Percentiles rank a stretch among this genome's conserved stretches.
Conservation (phyloP, 306 rosid genomes). For the Ceratonia siliqua region DNA sequence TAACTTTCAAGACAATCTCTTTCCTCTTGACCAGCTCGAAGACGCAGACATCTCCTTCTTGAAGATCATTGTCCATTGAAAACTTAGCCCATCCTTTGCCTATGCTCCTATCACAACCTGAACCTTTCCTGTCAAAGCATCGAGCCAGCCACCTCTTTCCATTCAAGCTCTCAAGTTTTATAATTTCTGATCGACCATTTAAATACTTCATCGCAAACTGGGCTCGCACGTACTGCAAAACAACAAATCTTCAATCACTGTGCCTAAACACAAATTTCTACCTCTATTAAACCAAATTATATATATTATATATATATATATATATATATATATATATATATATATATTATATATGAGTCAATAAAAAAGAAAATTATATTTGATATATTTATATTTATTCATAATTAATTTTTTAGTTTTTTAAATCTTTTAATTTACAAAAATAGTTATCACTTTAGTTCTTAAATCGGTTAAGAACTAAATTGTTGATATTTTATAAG, state of each 20-base stretch:
- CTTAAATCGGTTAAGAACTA: no score
- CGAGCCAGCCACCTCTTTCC: neutral
- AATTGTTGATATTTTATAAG: no score
- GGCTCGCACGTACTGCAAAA: constrained; percentile 7
- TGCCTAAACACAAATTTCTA: neutral
- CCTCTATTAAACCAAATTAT: no score
- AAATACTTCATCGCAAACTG: neutral
- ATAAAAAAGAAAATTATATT: no score
- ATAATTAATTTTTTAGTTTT: no score
- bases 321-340: no score
- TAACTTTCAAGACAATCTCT: neutral
- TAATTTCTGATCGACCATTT: neutral
- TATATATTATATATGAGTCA: no score
- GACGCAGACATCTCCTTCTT: constrained; percentile 13
- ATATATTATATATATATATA: no score
- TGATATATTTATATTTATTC: no score
- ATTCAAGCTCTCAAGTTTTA: neutral
- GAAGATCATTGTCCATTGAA: neutral
- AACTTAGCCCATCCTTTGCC: constrained; percentile 7
- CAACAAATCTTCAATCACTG: neutral
- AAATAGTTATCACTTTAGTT: no score
- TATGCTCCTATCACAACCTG: neutral
- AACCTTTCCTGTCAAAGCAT: neutral
- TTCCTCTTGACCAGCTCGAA: neutral
- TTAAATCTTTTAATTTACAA: no score